phyloP scores from a whole-genome alignment of 345 rosid genomes.

The Gynandropsis gynandra region DNA sequence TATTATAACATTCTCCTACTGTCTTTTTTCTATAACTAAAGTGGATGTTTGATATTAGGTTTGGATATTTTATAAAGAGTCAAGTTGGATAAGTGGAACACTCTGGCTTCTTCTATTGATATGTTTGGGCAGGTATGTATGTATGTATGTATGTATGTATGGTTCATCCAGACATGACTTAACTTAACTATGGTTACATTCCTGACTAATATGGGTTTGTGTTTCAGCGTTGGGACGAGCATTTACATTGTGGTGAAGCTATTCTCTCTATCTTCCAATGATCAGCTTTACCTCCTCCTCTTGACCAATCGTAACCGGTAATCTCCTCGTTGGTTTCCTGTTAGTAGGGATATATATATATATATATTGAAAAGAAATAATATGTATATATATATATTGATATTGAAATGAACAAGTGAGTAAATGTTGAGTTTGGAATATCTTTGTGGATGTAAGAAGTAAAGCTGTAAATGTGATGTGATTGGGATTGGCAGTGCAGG shows the following conservation, averaged over 20 bases:
- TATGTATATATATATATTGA: neutral
- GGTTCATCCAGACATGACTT: neutral
- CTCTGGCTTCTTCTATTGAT: constrained; percentile 64
- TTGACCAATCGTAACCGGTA: constrained; percentile 46
- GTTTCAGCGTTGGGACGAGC: constrained; percentile 62
- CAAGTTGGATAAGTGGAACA: constrained; percentile 51
- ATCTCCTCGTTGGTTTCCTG: neutral
- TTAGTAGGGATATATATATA: neutral
- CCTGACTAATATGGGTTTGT: neutral
- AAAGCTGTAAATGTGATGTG: constrained; percentile 21
- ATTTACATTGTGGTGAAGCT: constrained; percentile 54
- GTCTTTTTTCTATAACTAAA: neutral
- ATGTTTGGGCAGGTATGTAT: constrained; percentile 73
- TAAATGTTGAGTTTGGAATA: neutral
- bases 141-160: neutral
- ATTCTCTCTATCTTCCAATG: constrained; percentile 45
- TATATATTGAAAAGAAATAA: neutral
- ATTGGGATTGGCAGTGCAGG: constrained; percentile 58
- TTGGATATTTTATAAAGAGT: constrained; percentile 85
- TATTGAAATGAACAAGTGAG: constrained; percentile 7
- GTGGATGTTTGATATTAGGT: constrained; percentile 31
- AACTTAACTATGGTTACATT: constrained; percentile 7
- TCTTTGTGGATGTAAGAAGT: constrained; percentile 26
- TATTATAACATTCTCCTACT: neutral
- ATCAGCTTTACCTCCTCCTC: constrained; percentile 63